Evolutionary conservation across 2,329 filamentous ascomycete genomes (phyloP), one percentile per base, ranked within the genome.

Genomic region (Simplicillium sp.): DNA sequence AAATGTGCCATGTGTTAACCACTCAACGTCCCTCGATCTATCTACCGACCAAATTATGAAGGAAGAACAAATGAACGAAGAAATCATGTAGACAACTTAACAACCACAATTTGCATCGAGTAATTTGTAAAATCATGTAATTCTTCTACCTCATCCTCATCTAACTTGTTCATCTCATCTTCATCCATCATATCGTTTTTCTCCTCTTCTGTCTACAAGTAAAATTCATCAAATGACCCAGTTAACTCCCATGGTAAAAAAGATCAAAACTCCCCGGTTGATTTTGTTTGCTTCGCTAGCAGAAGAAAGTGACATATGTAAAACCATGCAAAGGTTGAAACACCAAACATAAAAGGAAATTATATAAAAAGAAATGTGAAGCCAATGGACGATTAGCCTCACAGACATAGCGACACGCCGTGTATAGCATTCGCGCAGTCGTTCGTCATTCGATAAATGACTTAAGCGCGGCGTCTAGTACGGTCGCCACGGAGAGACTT

Each of bases 391-490:
- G 12, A 15, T 34, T 16, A 13, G 13, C 32, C 12, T 34, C 12
- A 7, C 7, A 31, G 31, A 32, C 12, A 34, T 15, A 18, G 34
- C 35, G 16, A 34, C 35, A 7, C 38, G 29, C 38, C 38, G 29
- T 39, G 31, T 29, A 31, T 28, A 33, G 37, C 20, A 20, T 34
- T 12, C 31, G 9, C 25, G 17, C 13, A 17, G 11, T 12, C 12
- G 16, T 20, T 13, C 15, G 15, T 18, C n/a, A 16, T 5, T 35
- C 34, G n/a, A n/a, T n/a, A 18, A 15, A 36, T 15, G 18, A 17
- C 11, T 41, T 37, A 44, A 14, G 38, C 42, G 7, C 42, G 42
- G 16, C 42, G 42, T 34, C 36, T 39, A n/a, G 42, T 44, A 31
- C 33, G 36, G 16, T 37, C 37, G 28, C 41, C 36, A n/a, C 15